Conservation (phyloP, 768 basidiomycete genomes). For the Tremella yokohamensis region DNA sequence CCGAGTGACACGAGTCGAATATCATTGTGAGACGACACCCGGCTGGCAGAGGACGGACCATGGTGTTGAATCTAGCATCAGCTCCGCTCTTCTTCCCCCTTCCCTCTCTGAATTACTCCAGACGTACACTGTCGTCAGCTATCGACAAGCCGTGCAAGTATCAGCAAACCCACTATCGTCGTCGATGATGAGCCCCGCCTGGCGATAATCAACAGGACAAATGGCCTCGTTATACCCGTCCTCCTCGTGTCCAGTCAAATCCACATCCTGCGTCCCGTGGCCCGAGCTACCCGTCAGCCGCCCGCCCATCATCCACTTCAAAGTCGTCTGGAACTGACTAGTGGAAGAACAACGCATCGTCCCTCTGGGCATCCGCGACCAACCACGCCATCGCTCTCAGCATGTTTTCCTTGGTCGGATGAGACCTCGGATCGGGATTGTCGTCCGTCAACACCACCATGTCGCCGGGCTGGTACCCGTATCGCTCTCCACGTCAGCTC, state of each 20-base stretch:
- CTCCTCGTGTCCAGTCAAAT: slow-evolving; percentile 54
- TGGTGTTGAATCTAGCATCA: slow-evolving; percentile 58
- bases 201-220: slow-evolving; percentile 75
- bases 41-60: slow-evolving; percentile 71
- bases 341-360: slow-evolving; percentile 51
- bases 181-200: slow-evolving; percentile 75
- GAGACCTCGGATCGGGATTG: slow-evolving; percentile 59
- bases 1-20: slow-evolving; percentile 52
- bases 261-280: slow-evolving; percentile 87
- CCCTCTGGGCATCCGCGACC: slow-evolving; percentile 69
- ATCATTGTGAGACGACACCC: slow-evolving; percentile 79
- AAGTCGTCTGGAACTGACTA: slow-evolving; percentile 31
- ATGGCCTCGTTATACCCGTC: slow-evolving; percentile 56
- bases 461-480: slow-evolving; percentile 69
- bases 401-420: slow-evolving; percentile 81
- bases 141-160: background rate
- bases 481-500: slow-evolving; percentile 55
- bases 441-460: slow-evolving; percentile 85
- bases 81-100: slow-evolving; percentile 1
- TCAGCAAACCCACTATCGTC: slow-evolving; percentile 60
- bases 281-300: slow-evolving; percentile 60
- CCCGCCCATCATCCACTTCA: background rate
- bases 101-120: no score
- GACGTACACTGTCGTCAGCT: background rate
- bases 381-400: slow-evolving; percentile 86